Evolutionary conservation across 768 basidiomycete genomes (phyloP), one percentile per base, ranked within the genome.

Genomic region (Tylopilus vinaceipallidus): DNA sequence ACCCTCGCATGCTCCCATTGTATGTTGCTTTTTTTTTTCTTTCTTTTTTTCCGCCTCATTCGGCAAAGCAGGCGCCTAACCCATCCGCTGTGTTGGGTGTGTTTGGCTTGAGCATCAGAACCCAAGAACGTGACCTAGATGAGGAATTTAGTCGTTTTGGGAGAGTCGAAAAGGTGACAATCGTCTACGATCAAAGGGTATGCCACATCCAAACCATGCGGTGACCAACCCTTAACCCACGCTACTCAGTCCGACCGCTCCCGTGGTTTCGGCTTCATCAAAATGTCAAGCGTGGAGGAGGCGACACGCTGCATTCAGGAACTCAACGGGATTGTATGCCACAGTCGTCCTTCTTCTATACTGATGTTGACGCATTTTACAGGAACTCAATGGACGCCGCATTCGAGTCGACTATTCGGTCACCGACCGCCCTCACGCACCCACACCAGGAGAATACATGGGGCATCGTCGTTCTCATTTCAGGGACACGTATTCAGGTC

Each of bases 371-470:
- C n/a, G n/a, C n/a, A n/a, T n/a, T n/a, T 45, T 49, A 6, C 48
- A 95, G 92, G 92, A 94, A 59, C 76, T 99, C 46, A 95, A 98
- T 60, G 95, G 94, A 22, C 90, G 95, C 53, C 84, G 89, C 47
- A 95, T 99, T 59, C 91, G 95, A 49, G 97, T 99, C 30, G 95
- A 98, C 65, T 99, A 89, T 66, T 97, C 93, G 0, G 89, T 95
- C 42, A 99, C 95, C 10, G 84, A 88, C 54, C 83, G 91, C 39
- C 91, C 95, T 22, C 95, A 99, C 70, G 86, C 89, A 13, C 92
- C 97, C 9, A 99, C 95, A 10, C 95, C 95, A 4, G 95, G 95
- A 53, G 91, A 97, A 73, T 99, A 98, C 69, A 95, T 95, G 91
- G 93, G 95, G 12, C 88, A 91, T 57, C 82, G 89, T 42, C 86